Base-by-base conservation (phyloP, 305 asterid species). In the Galium porrigens region DNA sequence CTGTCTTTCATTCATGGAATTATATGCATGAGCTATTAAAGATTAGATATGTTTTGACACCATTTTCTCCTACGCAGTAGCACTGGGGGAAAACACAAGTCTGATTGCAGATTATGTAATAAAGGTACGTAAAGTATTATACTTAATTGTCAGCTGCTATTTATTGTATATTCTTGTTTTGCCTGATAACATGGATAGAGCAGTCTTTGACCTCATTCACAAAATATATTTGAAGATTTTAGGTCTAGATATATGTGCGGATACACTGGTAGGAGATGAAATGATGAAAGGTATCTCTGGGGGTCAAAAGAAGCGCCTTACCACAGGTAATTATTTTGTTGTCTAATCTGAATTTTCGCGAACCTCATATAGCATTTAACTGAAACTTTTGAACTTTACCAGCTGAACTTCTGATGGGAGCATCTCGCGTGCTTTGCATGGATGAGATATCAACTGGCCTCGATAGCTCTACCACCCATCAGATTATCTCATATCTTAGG, bases 281-380 rank as follows among this genome's bases (percentile, higher is more conserved):
- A 90, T 90, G 97, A 84, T 85, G 64, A 90, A 81, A 73, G 97
- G 97, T 58, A 90, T 90, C 60, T 90, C 97, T 3, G 97, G 97
- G 64, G 97, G 96, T 69, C 97, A 90, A 74, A 90, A 85, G 73
- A 90, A 88, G 77, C 91, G 96, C 62, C 84, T 90, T 66, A 83
- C 96, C 64, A 83, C 96, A 61, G 97, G 97, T 90, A 71, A 64
- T 52, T 33, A 54, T 15, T 37, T 20, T 41, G 22, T 25, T 22
- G 29, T n/a, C 4, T 55, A 39, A 6, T 39, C 61, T 71, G 36
- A 20, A 37, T n/a, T 59, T 60, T 53, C 29, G 39, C 8, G 11
- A 75, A 68, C 64, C 52, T 49, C 4, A 11, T 6, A 30, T 11
- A 25, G 2, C 3, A 0, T 41, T 41, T 46, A 39, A 20, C 32